Evolutionary conservation across 257 asterid genomes (phyloP), one percentile per base, ranked within the genome.

Genomic region (Cruciata laevipes): DNA sequence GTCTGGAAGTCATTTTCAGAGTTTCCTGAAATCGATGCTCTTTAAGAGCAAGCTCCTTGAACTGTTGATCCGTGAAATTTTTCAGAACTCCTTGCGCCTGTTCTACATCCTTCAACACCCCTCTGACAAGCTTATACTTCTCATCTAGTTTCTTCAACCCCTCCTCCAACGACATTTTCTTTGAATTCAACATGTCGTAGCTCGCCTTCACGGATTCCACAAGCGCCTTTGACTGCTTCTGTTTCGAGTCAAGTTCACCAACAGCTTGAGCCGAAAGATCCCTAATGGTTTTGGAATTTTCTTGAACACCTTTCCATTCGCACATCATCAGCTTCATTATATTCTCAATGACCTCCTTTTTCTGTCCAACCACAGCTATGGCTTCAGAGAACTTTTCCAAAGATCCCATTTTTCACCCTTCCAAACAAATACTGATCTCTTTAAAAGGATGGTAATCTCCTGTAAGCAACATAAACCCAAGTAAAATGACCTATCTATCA

Each of bases 131-230:
- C 55, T 58, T 72, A 44, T 66, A 53, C 12, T 72, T 64, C 52
- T 72, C 76, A 72, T 66, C 51, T 25, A 72, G n/a, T 57, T 59
- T 47, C 67, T 72, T 69, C 27, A 65, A 6, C 58, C 55, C 37
- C 58, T 62, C 13, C 62, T 71, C 75, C 7, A 71, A 12, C 18
- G 37, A 66, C 18, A 38, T 35, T 42, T 66, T 58, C 64, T 31
- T 31, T 14, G 24, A 57, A n/a, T 55, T 25, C 4, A 65, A n/a
- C 31, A 55, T 70, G 16, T 65, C 59, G 8, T 32, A 63, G 13
- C 53, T 55, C 53, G 24, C 17, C 27, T 31, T 40, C 4, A 24
- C 23, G 24, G 60, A 69, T 65, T 63, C 75, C 33, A 63, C 70
- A 38, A 65, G 21, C 5, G 71, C 32, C 33, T 42, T 7, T 59